These are phyloP conservation scores for Calonectria crousiana DNA, from an alignment of 2,329 filamentous ascomycete species.

Conservation along the genomic window DNA sequence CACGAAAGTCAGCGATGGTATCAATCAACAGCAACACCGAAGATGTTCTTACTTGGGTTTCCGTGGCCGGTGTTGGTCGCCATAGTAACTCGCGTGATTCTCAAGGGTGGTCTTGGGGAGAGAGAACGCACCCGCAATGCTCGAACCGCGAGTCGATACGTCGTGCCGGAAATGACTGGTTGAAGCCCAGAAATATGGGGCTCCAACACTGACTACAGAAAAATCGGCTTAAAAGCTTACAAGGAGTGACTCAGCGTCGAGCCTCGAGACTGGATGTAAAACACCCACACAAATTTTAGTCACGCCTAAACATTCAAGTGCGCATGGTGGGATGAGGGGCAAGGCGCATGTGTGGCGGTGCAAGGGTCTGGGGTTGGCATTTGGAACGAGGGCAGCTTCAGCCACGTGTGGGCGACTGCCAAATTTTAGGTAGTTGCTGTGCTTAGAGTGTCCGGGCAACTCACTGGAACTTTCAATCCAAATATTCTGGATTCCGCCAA, in stretches of 20 bases:
- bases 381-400: conserved; percentile 26
- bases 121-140: conserved; percentile 70
- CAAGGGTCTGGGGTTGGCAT: conserved; percentile 3
- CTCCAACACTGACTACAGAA: conserved; percentile 46
- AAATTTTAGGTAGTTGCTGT: background rate
- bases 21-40: background rate
- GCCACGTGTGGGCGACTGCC: conserved; percentile 26
- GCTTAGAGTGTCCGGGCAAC: background rate
- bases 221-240: conserved; percentile 31
- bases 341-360: conserved; percentile 30
- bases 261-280: conserved; percentile 33
- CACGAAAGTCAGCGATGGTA: conserved; percentile 38
- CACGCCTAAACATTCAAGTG: conserved; percentile 32
- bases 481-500: background rate
- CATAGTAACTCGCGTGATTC: conserved; percentile 64
- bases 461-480: background rate
- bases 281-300: conserved; percentile 42
- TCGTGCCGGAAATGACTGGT: conserved; percentile 51
- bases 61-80: conserved; percentile 68
- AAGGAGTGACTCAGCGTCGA: conserved; percentile 36
- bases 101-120: conserved; percentile 59
- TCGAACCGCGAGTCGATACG: conserved; percentile 65
- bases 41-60: conserved; percentile 49
- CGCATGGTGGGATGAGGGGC: conserved; percentile 38
- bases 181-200: conserved; percentile 53